A percentile compares a stretch with the other conserved stretches of the same genome.
Conservation (phyloP, 306 rosid species). For the Oemleria cerasiformis region DNA sequence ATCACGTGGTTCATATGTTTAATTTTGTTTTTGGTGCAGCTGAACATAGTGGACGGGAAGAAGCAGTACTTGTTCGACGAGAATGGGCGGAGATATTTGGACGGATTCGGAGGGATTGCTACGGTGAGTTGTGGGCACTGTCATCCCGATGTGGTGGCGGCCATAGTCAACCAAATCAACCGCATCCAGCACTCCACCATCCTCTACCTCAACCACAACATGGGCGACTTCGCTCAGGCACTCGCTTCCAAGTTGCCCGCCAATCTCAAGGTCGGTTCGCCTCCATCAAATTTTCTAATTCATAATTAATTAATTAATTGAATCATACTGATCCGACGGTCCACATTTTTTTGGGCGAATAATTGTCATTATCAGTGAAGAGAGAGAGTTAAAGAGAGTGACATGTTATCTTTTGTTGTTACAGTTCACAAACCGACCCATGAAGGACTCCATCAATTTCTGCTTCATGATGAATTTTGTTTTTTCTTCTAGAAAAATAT, state of each 20-base stretch:
- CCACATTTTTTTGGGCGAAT: background rate
- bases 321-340: background rate
- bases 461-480: background rate
- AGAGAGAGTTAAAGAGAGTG: background rate
- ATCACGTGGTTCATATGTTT: background rate
- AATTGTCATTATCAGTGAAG: background rate
- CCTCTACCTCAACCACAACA: slow-evolving; percentile 68
- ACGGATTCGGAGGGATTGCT: slow-evolving; percentile 92
- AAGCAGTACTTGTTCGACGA: slow-evolving; percentile 86
- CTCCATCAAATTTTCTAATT: background rate
- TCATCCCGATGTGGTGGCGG: slow-evolving; percentile 87
- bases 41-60: slow-evolving; percentile 82
- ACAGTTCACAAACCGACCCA: background rate
- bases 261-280: slow-evolving; percentile 62
- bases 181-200: slow-evolving; percentile 83
- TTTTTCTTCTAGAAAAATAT: background rate
- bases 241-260: slow-evolving; percentile 81
- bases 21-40: slow-evolving; percentile 28
- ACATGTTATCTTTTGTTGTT: background rate
- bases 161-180: slow-evolving; percentile 65
- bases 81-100: slow-evolving; percentile 76
- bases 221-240: slow-evolving; percentile 86
- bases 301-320: background rate
- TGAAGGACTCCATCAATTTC: background rate
- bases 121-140: slow-evolving; percentile 96